Conservation (phyloP, 2,329 filamentous ascomycete genomes). For the Ramularia endophylla region DNA sequence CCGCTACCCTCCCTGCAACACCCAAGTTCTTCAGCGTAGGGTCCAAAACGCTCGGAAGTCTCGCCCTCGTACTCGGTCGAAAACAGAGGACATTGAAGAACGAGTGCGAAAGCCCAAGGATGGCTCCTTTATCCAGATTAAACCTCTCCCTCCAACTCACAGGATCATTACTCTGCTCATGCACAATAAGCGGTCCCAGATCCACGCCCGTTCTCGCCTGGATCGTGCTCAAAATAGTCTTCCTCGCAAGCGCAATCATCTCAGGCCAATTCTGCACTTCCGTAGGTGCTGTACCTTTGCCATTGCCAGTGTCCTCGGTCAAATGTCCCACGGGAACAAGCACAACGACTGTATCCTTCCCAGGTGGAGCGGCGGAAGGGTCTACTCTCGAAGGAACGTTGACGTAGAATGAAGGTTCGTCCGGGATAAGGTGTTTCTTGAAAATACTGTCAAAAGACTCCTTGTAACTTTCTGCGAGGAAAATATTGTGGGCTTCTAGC, state of each 20-base stretch:
- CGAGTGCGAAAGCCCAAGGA: slow-evolving; percentile 63
- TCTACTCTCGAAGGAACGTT: slow-evolving; percentile 69
- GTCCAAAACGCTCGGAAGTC: slow-evolving; percentile 40
- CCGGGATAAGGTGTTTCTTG: slow-evolving; percentile 59
- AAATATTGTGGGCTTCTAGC: slow-evolving; percentile 68
- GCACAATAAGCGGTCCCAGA: slow-evolving; percentile 45
- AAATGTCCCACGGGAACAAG: slow-evolving; percentile 69
- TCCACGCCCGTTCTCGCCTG: slow-evolving; percentile 53
- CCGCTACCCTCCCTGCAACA: slow-evolving; percentile 19
- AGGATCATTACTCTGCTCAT: slow-evolving; percentile 63
- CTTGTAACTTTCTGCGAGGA: slow-evolving; percentile 65
- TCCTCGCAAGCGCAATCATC: slow-evolving; percentile 55
- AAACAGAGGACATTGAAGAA: slow-evolving; percentile 70
- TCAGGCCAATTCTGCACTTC: slow-evolving; percentile 54
- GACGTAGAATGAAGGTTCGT: slow-evolving; percentile 68
- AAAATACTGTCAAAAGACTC: slow-evolving; percentile 74
- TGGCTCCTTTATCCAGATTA: slow-evolving; percentile 70
- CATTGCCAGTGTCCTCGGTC: slow-evolving; percentile 31
- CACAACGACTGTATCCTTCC: slow-evolving; percentile 61
- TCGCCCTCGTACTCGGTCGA: slow-evolving; percentile 55
- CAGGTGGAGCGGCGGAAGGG: slow-evolving; percentile 58
- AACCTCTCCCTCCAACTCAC: slow-evolving; percentile 59
- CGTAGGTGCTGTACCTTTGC: slow-evolving; percentile 24
- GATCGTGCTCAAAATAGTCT: slow-evolving; percentile 57
- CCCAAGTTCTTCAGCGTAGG: slow-evolving; percentile 20